A percentile compares a stretch with the other conserved stretches of the same genome.
Conservation (phyloP, 345 rosid species). For the Lumnitzera racemosa region DNA sequence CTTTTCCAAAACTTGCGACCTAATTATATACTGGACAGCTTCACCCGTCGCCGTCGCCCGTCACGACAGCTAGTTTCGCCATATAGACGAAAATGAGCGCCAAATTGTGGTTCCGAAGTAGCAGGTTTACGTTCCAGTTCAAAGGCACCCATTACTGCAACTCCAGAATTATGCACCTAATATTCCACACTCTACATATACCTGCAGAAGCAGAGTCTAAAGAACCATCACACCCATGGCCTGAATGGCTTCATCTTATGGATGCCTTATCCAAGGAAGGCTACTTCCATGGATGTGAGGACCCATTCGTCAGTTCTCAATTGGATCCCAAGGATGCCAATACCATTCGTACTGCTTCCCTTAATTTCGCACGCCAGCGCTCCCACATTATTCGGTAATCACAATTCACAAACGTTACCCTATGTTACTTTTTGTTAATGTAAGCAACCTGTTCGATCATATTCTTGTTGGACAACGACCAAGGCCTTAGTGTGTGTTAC, state of each 20-base stretch:
- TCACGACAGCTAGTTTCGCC: too few relatives aligned
- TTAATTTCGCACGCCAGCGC: conserved; percentile 69
- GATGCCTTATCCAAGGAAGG: conserved; percentile 46
- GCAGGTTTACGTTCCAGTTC: too few relatives aligned
- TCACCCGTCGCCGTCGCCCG: too few relatives aligned
- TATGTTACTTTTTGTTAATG: conserved; percentile 1
- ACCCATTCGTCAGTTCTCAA: conserved; percentile 28
- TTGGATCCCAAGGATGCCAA: conserved; percentile 48
- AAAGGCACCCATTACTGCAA: too few relatives aligned
- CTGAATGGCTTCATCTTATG: conserved; percentile 74
- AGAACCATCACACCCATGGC: conserved; percentile 66
- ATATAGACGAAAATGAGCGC: too few relatives aligned
- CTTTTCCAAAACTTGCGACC: too few relatives aligned
- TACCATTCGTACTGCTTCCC: conserved; percentile 67
- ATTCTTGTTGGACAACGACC: background rate
- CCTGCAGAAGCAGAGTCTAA: conserved; percentile 6
- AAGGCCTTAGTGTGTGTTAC: too few relatives aligned
- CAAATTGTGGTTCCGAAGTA: too few relatives aligned
- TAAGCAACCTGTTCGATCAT: conserved; percentile 22
- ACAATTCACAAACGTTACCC: too few relatives aligned
- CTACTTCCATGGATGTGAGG: conserved; percentile 39
- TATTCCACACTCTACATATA: too few relatives aligned
- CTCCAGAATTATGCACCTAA: too few relatives aligned
- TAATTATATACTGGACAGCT: too few relatives aligned
- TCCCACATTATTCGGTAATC: conserved; percentile 54